Percentiles rank a stretch among this genome's conserved stretches.
These are phyloP conservation scores for Melampsora americana DNA, from an alignment of 1,284 basidiomycete species.

Conservation along the genomic window DNA sequence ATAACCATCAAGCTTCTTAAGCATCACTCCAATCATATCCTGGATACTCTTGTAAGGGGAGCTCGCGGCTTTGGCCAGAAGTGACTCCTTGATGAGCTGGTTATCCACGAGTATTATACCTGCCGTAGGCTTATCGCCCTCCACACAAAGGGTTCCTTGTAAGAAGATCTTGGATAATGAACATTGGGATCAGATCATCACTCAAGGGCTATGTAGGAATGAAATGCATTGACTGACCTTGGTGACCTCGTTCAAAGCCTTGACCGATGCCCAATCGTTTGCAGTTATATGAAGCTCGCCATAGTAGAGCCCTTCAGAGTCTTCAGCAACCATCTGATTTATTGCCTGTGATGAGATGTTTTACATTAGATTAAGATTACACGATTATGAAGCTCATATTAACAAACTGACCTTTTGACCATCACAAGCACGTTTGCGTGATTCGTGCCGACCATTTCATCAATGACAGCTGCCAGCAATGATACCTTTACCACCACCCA, in stretches of 20 bases:
- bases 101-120: background rate
- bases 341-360: background rate
- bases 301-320: background rate
- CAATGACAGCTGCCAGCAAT: background rate
- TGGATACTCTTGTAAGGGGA: background rate
- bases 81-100: background rate
- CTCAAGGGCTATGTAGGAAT: background rate
- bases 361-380: no score
- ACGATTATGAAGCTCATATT: no score
- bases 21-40: slow-evolving; percentile 6
- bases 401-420: background rate
- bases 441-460: background rate
- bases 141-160: background rate
- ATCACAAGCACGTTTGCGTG: background rate
- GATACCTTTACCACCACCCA: background rate
- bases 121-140: background rate
- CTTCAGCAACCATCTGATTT: background rate
- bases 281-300: background rate
- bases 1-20: slow-evolving; percentile 2
- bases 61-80: background rate
- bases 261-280: background rate
- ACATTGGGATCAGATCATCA: no score
- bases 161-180: background rate
- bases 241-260: background rate
- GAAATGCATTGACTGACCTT: background rate